A percentile compares a stretch with the other conserved stretches of the same genome.
phyloP scores from a whole-genome alignment of 2,329 filamentous ascomycete species.

The Harringtonia lauricola region DNA sequence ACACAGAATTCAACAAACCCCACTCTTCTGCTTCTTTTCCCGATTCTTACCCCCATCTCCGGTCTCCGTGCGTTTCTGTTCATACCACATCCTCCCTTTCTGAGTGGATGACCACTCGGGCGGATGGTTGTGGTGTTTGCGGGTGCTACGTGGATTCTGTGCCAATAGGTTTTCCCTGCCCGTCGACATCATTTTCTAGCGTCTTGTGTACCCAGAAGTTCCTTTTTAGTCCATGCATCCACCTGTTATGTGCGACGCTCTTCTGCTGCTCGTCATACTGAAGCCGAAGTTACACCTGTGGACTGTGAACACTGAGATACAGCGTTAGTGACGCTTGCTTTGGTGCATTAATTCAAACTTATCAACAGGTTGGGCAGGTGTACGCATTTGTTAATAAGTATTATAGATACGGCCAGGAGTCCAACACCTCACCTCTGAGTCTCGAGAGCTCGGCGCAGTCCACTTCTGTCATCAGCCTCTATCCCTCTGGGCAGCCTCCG shows the following conservation, averaged over 20 bases:
- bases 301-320: neutral
- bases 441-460: constrained; percentile 41
- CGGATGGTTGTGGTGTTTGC: neutral
- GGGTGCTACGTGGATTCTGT: constrained; percentile 7
- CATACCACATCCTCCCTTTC: too few relatives aligned
- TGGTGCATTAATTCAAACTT: constrained; percentile 1
- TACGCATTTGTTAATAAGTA: constrained; percentile 13
- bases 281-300: constrained; percentile 28
- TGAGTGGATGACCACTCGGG: neutral
- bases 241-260: constrained; percentile 25
- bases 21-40: too few relatives aligned
- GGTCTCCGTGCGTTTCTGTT: too few relatives aligned
- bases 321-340: constrained; percentile 15
- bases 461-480: constrained; percentile 38
- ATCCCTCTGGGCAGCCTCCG: constrained; percentile 31
- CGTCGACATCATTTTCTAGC: constrained; percentile 19
- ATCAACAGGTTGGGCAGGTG: constrained; percentile 2
- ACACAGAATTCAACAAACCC: too few relatives aligned
- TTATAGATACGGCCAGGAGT: constrained; percentile 43
- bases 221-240: constrained; percentile 7
- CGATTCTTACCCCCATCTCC: too few relatives aligned
- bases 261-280: constrained; percentile 11
- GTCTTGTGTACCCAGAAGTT: constrained; percentile 14
- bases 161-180: constrained; percentile 10
- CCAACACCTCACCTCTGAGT: constrained; percentile 38